Evolutionary conservation across 345 rosid species (phyloP).

Genomic region (Geranium brycei): DNA sequence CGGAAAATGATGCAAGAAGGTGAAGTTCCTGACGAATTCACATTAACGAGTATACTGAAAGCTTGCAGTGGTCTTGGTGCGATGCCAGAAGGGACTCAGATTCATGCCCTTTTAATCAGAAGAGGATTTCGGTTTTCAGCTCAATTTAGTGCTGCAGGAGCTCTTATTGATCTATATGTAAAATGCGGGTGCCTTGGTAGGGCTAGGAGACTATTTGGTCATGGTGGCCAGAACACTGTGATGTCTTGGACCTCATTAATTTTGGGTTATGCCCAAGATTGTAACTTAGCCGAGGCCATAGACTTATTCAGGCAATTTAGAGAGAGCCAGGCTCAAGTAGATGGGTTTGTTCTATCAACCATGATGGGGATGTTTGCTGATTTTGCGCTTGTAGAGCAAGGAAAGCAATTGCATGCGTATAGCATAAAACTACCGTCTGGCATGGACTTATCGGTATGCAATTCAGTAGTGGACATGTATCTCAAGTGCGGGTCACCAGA

Average conservation of each 20-base stretch:
- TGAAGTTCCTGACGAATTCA: constrained; percentile 49
- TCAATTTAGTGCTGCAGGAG: constrained; percentile 35
- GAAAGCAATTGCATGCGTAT: constrained; percentile 73
- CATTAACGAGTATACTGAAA: constrained; percentile 57
- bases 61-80: constrained; percentile 49
- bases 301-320: constrained; percentile 49
- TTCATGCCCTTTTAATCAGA: constrained; percentile 48
- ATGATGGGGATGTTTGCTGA: constrained; percentile 74
- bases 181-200: constrained; percentile 43
- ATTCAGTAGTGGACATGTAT: constrained; percentile 77
- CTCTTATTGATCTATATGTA: constrained; percentile 67
- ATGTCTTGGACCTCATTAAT: constrained; percentile 67
- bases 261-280: constrained; percentile 77
- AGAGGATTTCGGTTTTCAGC: constrained; percentile 40
- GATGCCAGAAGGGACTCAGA: constrained; percentile 37
- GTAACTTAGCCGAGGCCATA: constrained; percentile 48
- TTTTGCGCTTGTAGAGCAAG: constrained; percentile 66
- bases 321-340: constrained; percentile 24
- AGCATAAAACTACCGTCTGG: constrained; percentile 52
- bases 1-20: constrained; percentile 29
- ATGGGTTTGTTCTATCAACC: constrained; percentile 62
- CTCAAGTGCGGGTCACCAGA: constrained; percentile 67
- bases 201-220: constrained; percentile 51
- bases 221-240: constrained; percentile 40
- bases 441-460: constrained; percentile 45